Evolutionary conservation across 208 protist species (phyloP), one percentile per base, ranked within the genome.

Genomic region (Acanthamoeba royreba): DNA sequence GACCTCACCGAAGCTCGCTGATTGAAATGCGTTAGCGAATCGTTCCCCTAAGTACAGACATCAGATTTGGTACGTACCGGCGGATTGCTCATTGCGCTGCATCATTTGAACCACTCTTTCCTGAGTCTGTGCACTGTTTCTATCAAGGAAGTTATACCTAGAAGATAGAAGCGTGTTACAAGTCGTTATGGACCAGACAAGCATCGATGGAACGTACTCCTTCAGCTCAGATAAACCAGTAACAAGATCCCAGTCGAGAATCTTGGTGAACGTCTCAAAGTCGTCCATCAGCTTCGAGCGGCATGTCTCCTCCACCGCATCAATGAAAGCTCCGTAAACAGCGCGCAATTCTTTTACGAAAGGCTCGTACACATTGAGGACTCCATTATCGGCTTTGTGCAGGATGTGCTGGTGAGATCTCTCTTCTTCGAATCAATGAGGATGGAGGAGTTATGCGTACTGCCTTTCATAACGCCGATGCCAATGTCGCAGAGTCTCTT

Each of bases 241-340:
- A 22, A 96, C 25, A 3, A 97, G 49, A 47, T 97, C 96, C 96
- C 96, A 97, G 85, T 97, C 96, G 4, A 96, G 86, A 40, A 97
- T 94, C 46, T 94, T 96, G 42, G 95, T 96, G 63, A 97, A 97
- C 42, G 95, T 97, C 35, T 96, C 95, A 72, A 97, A 97, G 47
- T 97, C 96, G 87, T 96, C 94, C 47, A 89, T 86, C 19, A 96
- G 49, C 31, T 94, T 74, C 9, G n/a, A 38, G 45, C 53, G 69
- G 31, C 94, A 96, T 1, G 94, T 49, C 1, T 77, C 45, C 63
- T 96, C 79, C 47, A 95, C 89, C 0, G 8, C 28, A 22, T 96
- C 85, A 22, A 97, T 89, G 52, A 97, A 97, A 33, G 28, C 25
- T 5, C 92, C 45, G 22, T 90, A 97, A 11, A 61, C 40, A 7